Conservation (phyloP, 805 yeast species). For the Candida piceae region DNA sequence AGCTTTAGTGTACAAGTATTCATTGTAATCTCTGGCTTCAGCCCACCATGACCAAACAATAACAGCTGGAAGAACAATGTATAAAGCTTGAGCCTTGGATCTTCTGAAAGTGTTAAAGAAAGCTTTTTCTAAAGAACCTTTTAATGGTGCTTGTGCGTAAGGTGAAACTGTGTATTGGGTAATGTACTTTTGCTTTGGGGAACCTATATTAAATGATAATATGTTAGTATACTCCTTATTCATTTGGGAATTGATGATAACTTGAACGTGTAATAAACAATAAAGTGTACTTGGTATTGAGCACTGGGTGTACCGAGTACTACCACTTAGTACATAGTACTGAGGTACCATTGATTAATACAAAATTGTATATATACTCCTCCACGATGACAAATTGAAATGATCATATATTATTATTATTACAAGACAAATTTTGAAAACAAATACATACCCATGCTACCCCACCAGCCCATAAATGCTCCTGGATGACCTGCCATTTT, state of each 20-base stretch:
- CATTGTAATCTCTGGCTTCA: slow-evolving; percentile 84
- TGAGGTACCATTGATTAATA: too few species aligned
- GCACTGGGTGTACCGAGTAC: too few species aligned
- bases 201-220: slow-evolving; percentile 26
- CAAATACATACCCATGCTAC: slow-evolving; percentile 70
- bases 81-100: slow-evolving; percentile 78
- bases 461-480: slow-evolving; percentile 98
- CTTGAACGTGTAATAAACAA: too few species aligned
- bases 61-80: slow-evolving; percentile 69
- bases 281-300: too few species aligned
- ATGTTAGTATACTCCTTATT: slow-evolving; percentile 3
- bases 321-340: too few species aligned
- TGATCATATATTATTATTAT: too few species aligned
- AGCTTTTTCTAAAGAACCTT: slow-evolving; percentile 79
- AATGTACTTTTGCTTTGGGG: slow-evolving; percentile 81
- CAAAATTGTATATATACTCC: too few species aligned
- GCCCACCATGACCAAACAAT: slow-evolving; percentile 86
- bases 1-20: slow-evolving; percentile 92
- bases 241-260: too few species aligned
- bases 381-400: too few species aligned
- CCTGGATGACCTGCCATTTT: slow-evolving; percentile 67
- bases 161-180: slow-evolving; percentile 91
- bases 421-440: too few species aligned
- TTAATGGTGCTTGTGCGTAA: slow-evolving; percentile 87
- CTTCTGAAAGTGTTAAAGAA: slow-evolving; percentile 94